Percentiles rank a stretch among this genome's conserved stretches.
Evolutionary conservation across 495 filamentous ascomycete species (phyloP).

Genomic region (Xylaria scruposa): DNA sequence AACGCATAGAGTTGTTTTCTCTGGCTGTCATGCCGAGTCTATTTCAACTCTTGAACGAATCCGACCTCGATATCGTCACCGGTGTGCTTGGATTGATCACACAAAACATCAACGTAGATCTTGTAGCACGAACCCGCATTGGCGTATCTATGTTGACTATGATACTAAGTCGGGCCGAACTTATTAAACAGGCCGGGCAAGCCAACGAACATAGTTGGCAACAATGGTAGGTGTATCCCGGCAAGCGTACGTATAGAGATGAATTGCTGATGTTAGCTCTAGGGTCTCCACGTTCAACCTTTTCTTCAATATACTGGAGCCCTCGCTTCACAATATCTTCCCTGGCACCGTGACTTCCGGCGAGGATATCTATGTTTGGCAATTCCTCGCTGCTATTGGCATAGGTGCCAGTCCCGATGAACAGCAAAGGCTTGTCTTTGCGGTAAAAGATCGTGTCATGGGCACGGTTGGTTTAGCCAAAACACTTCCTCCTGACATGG

Average conservation of each 20-base stretch:
- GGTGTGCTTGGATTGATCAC: constrained; percentile 86
- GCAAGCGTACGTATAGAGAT: neutral
- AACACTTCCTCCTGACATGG: constrained; percentile 85
- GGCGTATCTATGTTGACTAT: constrained; percentile 91
- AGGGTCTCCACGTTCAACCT: constrained; percentile 74
- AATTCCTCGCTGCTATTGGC: constrained; percentile 92
- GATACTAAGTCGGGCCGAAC: constrained; percentile 91
- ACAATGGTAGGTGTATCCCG: constrained; percentile 69
- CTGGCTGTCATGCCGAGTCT: constrained; percentile 87
- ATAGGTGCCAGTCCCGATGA: constrained; percentile 91
- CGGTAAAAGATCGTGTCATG: constrained; percentile 98
- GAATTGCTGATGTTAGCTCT: constrained; percentile 27
- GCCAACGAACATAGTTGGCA: constrained; percentile 76
- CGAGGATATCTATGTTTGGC: constrained; percentile 96
- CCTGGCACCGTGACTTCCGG: constrained; percentile 79
- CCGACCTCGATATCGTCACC: constrained; percentile 85
- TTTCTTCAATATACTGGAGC: constrained; percentile 87
- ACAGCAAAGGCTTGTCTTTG: constrained; percentile 90
- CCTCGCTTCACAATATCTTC: constrained; percentile 82
- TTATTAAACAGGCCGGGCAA: constrained; percentile 79
- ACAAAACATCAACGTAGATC: constrained; percentile 77
- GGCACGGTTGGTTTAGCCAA: constrained; percentile 88
- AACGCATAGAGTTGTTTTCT: constrained; percentile 90
- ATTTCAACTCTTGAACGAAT: constrained; percentile 86
- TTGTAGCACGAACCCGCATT: constrained; percentile 80